Conservation (phyloP, 2,329 filamentous ascomycete genomes). For the Colletotrichum eremochloae region DNA sequence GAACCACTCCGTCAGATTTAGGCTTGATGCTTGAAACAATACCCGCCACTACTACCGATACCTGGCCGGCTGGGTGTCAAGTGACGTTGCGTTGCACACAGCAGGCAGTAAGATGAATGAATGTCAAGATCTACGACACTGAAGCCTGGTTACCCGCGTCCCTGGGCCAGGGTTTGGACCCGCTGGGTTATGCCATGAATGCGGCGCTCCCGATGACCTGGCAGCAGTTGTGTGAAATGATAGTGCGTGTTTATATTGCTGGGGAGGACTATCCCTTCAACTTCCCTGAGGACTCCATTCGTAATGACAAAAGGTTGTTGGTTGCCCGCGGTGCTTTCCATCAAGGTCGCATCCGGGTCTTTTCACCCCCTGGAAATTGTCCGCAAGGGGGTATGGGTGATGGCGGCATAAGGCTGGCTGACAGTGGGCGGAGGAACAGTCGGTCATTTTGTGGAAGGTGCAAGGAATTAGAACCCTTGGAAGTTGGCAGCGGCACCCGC, state of each 20-base stretch:
- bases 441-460: neutral
- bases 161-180: neutral
- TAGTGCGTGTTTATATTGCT: too few relatives aligned
- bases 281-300: conserved; percentile 13
- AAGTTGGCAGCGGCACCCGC: conserved; percentile 15
- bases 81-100: neutral
- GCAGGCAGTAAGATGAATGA: conserved; percentile 29
- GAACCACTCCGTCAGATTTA: neutral
- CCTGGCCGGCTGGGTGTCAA: neutral
- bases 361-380: conserved; percentile 9
- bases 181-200: conserved; percentile 2
- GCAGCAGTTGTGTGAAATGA: too few relatives aligned
- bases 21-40: neutral
- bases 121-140: conserved; percentile 17
- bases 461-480: conserved; percentile 1
- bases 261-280: neutral
- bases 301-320: conserved; percentile 8
- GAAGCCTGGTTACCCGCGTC: neutral
- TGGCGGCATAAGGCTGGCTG: conserved; percentile 22
- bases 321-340: conserved; percentile 20
- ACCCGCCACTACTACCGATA: neutral
- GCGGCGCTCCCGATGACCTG: neutral
- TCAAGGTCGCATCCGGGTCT: conserved; percentile 11
- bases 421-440: neutral
- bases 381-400: conserved; percentile 17